Base-by-base conservation (phyloP, 2,329 filamentous ascomycete genomes). In the Fusarium concolor region DNA sequence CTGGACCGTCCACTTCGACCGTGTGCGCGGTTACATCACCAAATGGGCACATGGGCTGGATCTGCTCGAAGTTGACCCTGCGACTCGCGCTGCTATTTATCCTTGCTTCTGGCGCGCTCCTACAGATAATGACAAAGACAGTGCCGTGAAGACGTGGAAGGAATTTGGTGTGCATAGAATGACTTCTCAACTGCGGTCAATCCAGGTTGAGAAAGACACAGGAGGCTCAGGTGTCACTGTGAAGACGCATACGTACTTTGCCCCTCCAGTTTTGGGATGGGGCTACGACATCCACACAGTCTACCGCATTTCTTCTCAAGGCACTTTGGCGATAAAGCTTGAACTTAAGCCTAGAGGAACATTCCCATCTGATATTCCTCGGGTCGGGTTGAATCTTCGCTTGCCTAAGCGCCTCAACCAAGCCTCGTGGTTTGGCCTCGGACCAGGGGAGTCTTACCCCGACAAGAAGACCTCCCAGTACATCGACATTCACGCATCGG, bases 91-190 rank as follows among this genome's bases (percentile, higher is more conserved):
- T 0, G 46, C 47, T 4, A 62, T 62, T 12, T 46, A 55, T 28
- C 59, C 59, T 10, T 55, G 46, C n/a, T 62, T 62, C 8, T 62
- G 59, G 59, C 59, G 59, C 2, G 56, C 59, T 2, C 59, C 59
- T 1, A 62, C 59, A 0, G 57, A 62, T 2, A 62, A 62, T 5
- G 59, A 62, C 1, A 62, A 62, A 14, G 56, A 62, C 2, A 18
- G 46, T 6, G 57, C 59, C 0, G 56, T 62, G 3, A 20, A 8
- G 1, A 35, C 39, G 3, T 62, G 59, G 59, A 55, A 62, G 5
- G 47, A 62, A 15, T 62, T 55, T 5, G 56, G 59, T 2, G 59
- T 62, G 11, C 41, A 62, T 6, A 22, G 56, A 1, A 62, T 62
- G 56, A 62, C 56, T 0, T 62, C 59, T 22, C 59, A 62, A 12